These are phyloP conservation scores for Neonectria neomacrospora DNA, from an alignment of 2,329 filamentous ascomycete genomes.

Conservation along the genomic window DNA sequence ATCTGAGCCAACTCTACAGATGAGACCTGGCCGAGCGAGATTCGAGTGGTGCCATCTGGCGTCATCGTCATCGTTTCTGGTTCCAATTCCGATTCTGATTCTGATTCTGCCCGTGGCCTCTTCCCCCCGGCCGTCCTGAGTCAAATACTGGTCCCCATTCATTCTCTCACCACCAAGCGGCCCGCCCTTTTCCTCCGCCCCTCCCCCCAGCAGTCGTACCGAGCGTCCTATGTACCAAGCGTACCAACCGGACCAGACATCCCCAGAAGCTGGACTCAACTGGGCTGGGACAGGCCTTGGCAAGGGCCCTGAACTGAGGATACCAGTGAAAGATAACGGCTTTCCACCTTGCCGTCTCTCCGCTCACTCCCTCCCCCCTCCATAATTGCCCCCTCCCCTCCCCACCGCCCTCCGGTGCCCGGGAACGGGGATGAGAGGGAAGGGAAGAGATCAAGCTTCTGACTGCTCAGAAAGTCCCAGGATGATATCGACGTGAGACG, in stretches of 20 bases:
- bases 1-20: neutral
- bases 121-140: slow-evolving; percentile 24
- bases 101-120: slow-evolving; percentile 12
- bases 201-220: slow-evolving; percentile 12
- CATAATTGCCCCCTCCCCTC: neutral
- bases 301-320: slow-evolving; percentile 25
- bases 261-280: slow-evolving; percentile 15
- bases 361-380: slow-evolving; percentile 4
- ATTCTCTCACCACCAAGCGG: slow-evolving; percentile 23
- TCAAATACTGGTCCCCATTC: slow-evolving; percentile 20
- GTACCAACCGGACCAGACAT: slow-evolving; percentile 24
- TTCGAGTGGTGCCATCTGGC: slow-evolving; percentile 36
- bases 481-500: slow-evolving; percentile 38
- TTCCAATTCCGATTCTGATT: slow-evolving; percentile 1
- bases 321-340: slow-evolving; percentile 28
- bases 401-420: slow-evolving; percentile 6
- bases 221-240: slow-evolving; percentile 1
- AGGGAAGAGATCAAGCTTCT: slow-evolving; percentile 30
- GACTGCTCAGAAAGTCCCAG: slow-evolving; percentile 29
- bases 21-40: neutral
- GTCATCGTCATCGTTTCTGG: slow-evolving; percentile 32
- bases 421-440: slow-evolving; percentile 4
- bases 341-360: slow-evolving; percentile 18
- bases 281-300: slow-evolving; percentile 23
- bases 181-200: slow-evolving; percentile 22